Conservation (phyloP, 2,329 filamentous ascomycete species). For the Thielaviopsis cerberus region DNA sequence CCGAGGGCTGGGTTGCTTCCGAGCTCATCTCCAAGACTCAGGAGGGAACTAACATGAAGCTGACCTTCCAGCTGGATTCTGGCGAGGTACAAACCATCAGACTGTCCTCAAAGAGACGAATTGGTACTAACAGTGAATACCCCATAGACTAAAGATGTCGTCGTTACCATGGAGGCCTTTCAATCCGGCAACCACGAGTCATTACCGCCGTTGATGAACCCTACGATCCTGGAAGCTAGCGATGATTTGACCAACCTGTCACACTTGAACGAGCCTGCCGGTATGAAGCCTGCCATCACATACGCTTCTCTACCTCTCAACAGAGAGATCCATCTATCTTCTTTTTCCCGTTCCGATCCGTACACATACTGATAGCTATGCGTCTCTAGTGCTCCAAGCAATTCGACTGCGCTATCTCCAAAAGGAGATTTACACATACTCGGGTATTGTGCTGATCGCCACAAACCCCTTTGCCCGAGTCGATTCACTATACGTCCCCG, state of each 20-base stretch:
- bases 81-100: slow-evolving; percentile 60
- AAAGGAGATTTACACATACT: slow-evolving; percentile 99
- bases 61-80: slow-evolving; percentile 80
- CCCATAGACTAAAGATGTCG: slow-evolving; percentile 56
- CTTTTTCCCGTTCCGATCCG: too few relatives aligned
- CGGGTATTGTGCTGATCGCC: slow-evolving; percentile 93
- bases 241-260: slow-evolving; percentile 95
- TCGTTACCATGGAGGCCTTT: slow-evolving; percentile 59
- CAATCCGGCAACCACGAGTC: slow-evolving; percentile 57
- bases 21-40: slow-evolving; percentile 75
- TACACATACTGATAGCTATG: not conserved
- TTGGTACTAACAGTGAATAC: not conserved
- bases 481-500: slow-evolving; percentile 92
- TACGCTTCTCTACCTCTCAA: not conserved
- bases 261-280: slow-evolving; percentile 93
- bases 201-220: slow-evolving; percentile 91
- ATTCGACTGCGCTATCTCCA: slow-evolving; percentile 93
- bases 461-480: slow-evolving; percentile 96
- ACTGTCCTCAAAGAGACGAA: not conserved
- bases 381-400: slow-evolving; percentile 64
- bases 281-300: slow-evolving; percentile 29
- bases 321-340: not conserved
- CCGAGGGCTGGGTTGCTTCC: slow-evolving; percentile 93
- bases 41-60: slow-evolving; percentile 67
- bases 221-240: slow-evolving; percentile 91